Conservation (phyloP, 208 protist species). For the Histomonas meleagridis region DNA sequence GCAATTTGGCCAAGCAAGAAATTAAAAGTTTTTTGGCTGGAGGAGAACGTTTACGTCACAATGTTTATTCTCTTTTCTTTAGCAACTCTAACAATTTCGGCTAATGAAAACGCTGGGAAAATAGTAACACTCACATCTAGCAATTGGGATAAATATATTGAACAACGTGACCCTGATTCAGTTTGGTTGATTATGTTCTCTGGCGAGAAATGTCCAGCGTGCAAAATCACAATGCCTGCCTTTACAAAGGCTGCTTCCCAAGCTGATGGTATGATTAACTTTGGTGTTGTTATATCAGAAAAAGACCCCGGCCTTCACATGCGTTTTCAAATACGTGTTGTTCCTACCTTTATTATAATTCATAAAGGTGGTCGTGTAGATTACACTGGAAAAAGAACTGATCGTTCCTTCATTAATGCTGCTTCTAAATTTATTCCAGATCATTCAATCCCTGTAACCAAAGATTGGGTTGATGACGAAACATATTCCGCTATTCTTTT, state of each 20-base stretch:
- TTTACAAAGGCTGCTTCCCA: background rate
- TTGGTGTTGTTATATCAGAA: background rate
- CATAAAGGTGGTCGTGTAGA: background rate
- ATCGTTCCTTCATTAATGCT: background rate
- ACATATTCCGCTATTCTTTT: background rate
- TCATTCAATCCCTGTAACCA: background rate
- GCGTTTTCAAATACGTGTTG: background rate
- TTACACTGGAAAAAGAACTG: background rate
- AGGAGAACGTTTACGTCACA: too few relatives aligned
- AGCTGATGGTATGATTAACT: background rate
- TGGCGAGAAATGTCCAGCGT: background rate
- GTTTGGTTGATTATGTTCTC: slow-evolving; percentile 28
- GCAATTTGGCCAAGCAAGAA: too few relatives aligned
- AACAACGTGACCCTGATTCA: background rate
- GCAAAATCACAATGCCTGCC: background rate
- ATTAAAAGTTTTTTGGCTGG: too few relatives aligned
- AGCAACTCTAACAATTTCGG: too few relatives aligned
- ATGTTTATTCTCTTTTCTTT: too few relatives aligned
- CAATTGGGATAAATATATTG: background rate
- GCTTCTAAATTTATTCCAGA: slow-evolving; percentile 8
- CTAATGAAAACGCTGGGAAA: too few relatives aligned
- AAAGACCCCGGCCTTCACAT: background rate
- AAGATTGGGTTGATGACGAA: background rate
- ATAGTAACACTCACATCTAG: background rate
- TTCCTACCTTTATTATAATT: background rate